Evolutionary conservation across 768 basidiomycete species (phyloP), one percentile per base, ranked within the genome.

Genomic region (Termitomyces heimii): DNA sequence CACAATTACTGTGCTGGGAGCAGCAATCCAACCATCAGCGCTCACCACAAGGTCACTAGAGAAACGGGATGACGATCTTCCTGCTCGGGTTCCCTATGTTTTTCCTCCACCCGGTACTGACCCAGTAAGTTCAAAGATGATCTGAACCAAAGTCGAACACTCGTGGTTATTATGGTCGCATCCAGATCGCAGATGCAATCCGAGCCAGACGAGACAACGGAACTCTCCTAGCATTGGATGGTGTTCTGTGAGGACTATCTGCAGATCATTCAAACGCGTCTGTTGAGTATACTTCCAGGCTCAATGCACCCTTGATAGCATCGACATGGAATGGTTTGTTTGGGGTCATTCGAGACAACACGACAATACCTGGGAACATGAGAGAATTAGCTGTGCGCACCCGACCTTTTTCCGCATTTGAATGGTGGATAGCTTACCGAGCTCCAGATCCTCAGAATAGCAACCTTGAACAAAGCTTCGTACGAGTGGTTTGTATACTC

Each of bases 61-160:
- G n/a, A 60, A 57, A 37, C 66, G 74, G 28, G 75, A 77, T 54
- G 70, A 73, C 58, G 65, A 73, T 44, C 60, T 73, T 29, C 74
- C 76, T 48, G 75, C 76, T 20, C 71, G 76, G 18, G 72, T 77
- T 32, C 76, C 76, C 4, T 77, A 77, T 35, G 63, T 76, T 7
- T 73, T 76, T 53, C 76, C 76, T 3, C 50, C 68, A 4, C 75
- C 75, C 20, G 70, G 71, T 22, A 68, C 67, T 2, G 60, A 69
- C 46, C 56, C 67, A 14, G 71, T 70, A 26, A 56, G 63, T 51
- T 16, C n/a, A 18, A 3, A n/a, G 22, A 1, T 10, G 18, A 10
- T 50, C 24, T 20, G 5, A 18, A 26, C 31, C 6, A 0, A 12
- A 22, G 16, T 8, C 16, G 22, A 9, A 12, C 6, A 18, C 22